phyloP scores from a whole-genome alignment of 169 alveolate genomes.

The Plasmodium adleri region DNA sequence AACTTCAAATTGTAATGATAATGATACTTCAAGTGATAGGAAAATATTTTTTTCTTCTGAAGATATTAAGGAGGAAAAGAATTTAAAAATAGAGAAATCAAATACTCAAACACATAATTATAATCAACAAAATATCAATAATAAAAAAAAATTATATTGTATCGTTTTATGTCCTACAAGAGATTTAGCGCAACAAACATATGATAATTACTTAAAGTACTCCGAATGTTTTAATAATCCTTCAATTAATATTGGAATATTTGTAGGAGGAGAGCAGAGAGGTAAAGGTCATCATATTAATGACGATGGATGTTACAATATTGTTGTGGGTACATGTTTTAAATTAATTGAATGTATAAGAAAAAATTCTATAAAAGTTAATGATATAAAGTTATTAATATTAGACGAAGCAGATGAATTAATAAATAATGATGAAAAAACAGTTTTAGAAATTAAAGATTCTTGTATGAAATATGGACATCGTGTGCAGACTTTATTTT shows the following conservation, averaged over 20 bases:
- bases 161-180: constrained; percentile 85
- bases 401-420: constrained; percentile 82
- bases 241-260: constrained; percentile 77
- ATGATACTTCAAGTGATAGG: constrained; percentile 7
- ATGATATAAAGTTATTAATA: constrained; percentile 50
- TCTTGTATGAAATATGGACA: constrained; percentile 36
- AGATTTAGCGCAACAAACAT: constrained; percentile 86
- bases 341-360: constrained; percentile 49
- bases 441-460: constrained; percentile 56
- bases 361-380: constrained; percentile 39
- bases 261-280: constrained; percentile 85
- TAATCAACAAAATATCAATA: neutral
- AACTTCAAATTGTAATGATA: neutral
- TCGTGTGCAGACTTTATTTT: constrained; percentile 74
- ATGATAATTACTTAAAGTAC: constrained; percentile 82
- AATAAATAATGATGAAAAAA: constrained; percentile 57
- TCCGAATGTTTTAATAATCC: constrained; percentile 77
- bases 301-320: neutral
- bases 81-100: neutral
- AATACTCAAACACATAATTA: neutral
- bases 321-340: constrained; percentile 61
- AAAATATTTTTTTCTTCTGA: constrained; percentile 16
- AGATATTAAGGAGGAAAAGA: neutral
- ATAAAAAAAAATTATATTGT: constrained; percentile 81
- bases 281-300: constrained; percentile 77